Evolutionary conservation across 352 stramenopile genomes (phyloP).

Genomic region (Phytophthora europaea): DNA sequence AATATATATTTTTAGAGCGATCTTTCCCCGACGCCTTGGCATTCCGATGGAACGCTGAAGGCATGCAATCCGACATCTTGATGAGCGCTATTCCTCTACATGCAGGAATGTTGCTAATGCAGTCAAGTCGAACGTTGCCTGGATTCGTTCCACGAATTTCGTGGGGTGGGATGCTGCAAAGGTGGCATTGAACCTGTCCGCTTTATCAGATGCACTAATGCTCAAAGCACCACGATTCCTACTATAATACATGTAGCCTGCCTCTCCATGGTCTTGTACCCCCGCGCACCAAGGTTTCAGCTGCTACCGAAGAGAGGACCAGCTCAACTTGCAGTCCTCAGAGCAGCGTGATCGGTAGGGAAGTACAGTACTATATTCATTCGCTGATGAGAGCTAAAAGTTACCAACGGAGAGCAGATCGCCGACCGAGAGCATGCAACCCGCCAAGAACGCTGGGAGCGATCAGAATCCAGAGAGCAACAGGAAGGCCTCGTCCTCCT

Average conservation of each 20-base stretch:
- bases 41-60: background rate
- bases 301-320: background rate
- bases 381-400: background rate
- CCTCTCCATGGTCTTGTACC: constrained; percentile 4
- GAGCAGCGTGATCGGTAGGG: background rate
- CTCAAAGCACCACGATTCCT: no score
- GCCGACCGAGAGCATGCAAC: constrained; percentile 29
- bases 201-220: background rate
- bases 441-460: background rate
- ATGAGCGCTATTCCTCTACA: constrained; percentile 10
- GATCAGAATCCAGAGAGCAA: constrained; percentile 1
- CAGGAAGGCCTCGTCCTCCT: background rate
- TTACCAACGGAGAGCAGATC: constrained; percentile 26
- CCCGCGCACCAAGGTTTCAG: background rate
- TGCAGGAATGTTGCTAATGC: constrained; percentile 13
- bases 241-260: background rate
- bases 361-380: background rate
- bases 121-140: constrained; percentile 12
- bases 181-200: constrained; percentile 7
- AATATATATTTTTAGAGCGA: no score
- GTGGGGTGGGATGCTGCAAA: constrained; percentile 25
- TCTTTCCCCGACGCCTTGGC: no score
- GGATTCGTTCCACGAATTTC: no score
- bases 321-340: background rate
- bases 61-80: constrained; percentile 26